A percentile compares a stretch with the other conserved stretches of the same genome.
phyloP scores from a whole-genome alignment of 495 filamentous ascomycete genomes.

The Cudoniella acicularis region DNA sequence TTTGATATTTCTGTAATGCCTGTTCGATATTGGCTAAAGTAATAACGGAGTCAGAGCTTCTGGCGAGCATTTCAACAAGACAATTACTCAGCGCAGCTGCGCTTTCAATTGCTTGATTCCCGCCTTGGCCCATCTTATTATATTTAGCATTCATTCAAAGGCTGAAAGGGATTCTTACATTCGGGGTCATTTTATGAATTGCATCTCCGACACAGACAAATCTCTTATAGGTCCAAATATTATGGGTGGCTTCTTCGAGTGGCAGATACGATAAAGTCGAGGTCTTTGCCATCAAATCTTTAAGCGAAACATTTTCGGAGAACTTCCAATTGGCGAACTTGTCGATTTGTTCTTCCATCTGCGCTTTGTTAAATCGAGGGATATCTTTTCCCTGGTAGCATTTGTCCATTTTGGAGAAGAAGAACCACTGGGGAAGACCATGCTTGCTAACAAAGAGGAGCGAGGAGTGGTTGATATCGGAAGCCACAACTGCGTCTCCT shows the following conservation, averaged over 20 bases:
- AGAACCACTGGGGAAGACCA: slow-evolving; percentile 35
- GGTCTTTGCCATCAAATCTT: slow-evolving; percentile 16
- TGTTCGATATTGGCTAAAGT: background rate
- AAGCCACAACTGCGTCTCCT: slow-evolving; percentile 23
- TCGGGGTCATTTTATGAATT: slow-evolving; percentile 41
- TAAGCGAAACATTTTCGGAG: slow-evolving; percentile 25
- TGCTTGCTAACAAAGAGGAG: slow-evolving; percentile 27
- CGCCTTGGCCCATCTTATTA: slow-evolving; percentile 33
- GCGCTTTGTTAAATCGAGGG: slow-evolving; percentile 32
- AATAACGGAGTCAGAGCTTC: background rate
- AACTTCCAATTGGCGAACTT: slow-evolving; percentile 18
- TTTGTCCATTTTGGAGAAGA: slow-evolving; percentile 20
- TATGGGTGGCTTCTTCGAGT: slow-evolving; percentile 37
- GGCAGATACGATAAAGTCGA: slow-evolving; percentile 23
- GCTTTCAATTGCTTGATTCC: slow-evolving; percentile 37
- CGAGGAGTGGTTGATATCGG: slow-evolving; percentile 26
- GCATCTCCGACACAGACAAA: slow-evolving; percentile 40
- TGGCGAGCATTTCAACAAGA: slow-evolving; percentile 3
- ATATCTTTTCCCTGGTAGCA: slow-evolving; percentile 12
- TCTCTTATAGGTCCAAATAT: slow-evolving; percentile 33
- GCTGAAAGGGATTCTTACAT: slow-evolving; percentile 11
- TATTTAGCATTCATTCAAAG: background rate
- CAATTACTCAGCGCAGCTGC: slow-evolving; percentile 33
- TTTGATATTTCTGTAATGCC: slow-evolving; percentile 9
- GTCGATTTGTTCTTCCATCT: slow-evolving; percentile 30